phyloP scores from a whole-genome alignment of 768 basidiomycete genomes.

The Psilocybe sp. region DNA sequence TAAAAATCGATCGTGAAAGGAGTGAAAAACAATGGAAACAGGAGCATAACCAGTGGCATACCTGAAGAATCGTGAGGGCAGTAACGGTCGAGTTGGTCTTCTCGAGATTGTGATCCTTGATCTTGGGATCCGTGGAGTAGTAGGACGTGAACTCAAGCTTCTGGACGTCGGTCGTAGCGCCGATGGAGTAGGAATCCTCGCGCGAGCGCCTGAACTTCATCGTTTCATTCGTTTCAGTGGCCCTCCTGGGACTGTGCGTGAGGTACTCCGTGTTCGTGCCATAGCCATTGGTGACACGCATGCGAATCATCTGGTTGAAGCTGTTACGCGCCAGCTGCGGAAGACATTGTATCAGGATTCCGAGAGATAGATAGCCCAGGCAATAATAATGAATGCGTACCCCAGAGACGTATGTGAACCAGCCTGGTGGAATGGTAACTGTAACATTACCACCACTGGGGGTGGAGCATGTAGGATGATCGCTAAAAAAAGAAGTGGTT shows the following conservation, averaged over 20 bases:
- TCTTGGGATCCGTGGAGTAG: not conserved
- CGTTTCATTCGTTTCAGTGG: not conserved
- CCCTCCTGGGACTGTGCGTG: not conserved
- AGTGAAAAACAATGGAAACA: not conserved
- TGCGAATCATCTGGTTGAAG: not conserved
- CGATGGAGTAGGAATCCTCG: not conserved
- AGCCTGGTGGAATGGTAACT: not conserved
- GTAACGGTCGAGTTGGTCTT: not conserved
- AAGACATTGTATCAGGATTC: not conserved
- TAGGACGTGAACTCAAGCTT: not conserved
- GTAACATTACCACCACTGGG: not conserved
- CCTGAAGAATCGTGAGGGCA: not conserved
- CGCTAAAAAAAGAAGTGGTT: no score
- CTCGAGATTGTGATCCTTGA: not conserved
- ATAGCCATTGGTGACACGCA: not conserved
- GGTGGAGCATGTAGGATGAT: not conserved
- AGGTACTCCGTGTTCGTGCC: not conserved
- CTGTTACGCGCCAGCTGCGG: not conserved
- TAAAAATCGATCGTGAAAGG: not conserved
- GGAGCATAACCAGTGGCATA: not conserved
- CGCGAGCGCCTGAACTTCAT: conserved; percentile 1
- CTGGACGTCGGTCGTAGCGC: not conserved
- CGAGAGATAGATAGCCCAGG: not conserved
- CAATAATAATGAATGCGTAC: not conserved
- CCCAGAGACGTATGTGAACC: conserved; percentile 1